Conservation (phyloP, 139 green algal genomes). For the Eudorina sp. region DNA sequence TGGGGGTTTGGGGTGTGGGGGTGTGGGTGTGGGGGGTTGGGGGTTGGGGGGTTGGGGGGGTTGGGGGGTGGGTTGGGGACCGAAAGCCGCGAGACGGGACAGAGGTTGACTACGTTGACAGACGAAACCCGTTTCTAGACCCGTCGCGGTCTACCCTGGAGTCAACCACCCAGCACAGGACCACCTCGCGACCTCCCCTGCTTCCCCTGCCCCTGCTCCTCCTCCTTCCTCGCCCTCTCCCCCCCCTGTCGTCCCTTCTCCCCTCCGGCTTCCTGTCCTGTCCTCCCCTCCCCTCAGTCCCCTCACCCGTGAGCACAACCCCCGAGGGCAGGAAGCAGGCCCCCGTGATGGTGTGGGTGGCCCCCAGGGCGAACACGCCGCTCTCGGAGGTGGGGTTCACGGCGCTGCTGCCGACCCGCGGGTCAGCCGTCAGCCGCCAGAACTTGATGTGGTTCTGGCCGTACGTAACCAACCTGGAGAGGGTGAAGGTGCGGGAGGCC, state of each 20-base stretch:
- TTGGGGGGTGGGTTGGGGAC: neutral
- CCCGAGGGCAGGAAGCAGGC: slow-evolving; percentile 69
- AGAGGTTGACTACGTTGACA: too few species aligned
- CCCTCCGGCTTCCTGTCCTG: neutral
- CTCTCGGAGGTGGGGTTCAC: neutral
- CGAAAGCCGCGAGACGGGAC: too few species aligned
- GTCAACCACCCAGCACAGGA: too few species aligned
- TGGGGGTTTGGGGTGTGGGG: too few species aligned
- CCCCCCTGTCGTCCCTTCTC: neutral
- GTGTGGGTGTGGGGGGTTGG: neutral
- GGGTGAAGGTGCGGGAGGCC: too few species aligned
- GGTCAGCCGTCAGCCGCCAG: slow-evolving; percentile 50
- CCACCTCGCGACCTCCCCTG: too few species aligned
- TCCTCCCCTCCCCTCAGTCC: neutral
- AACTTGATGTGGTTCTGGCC: slow-evolving; percentile 78
- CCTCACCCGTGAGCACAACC: slow-evolving; percentile 61
- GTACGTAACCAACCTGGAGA: slow-evolving; percentile 71
- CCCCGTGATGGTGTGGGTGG: slow-evolving; percentile 63
- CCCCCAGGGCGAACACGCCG: slow-evolving; percentile 50
- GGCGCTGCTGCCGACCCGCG: neutral
- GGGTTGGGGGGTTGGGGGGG: neutral
- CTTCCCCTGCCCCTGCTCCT: too few species aligned
- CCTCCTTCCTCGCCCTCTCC: too few species aligned
- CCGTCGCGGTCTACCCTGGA: too few species aligned
- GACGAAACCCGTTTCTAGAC: too few species aligned